Evolutionary conservation across 148 eudicot genomes (phyloP).

Genomic region (Rhododendron henanense): DNA sequence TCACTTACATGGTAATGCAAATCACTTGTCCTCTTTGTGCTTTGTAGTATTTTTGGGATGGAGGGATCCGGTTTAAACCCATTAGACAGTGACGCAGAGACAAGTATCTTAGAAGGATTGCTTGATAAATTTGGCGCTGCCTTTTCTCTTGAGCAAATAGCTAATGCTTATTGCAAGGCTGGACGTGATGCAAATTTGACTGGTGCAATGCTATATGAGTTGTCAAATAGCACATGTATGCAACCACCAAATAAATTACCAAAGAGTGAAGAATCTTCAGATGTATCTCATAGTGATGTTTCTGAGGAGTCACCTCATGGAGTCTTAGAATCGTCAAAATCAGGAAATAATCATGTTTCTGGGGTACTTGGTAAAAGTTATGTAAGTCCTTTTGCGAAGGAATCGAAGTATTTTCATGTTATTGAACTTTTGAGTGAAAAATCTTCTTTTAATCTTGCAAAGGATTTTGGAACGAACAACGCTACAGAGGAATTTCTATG

Average conservation of each 20-base stretch:
- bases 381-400: conserved; percentile 18
- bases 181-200: conserved; percentile 26
- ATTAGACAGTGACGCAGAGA: conserved; percentile 20
- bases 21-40: background rate
- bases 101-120: conserved; percentile 29
- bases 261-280: conserved; percentile 10
- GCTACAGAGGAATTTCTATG: conserved; percentile 33
- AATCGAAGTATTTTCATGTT: conserved; percentile 5
- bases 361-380: conserved; percentile 26
- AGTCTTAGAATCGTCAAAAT: conserved; percentile 11
- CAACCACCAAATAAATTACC: background rate
- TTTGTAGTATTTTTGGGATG: conserved; percentile 25
- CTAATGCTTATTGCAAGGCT: conserved; percentile 38
- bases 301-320: conserved; percentile 13
- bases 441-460: conserved; percentile 5
- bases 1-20: too few relatives aligned
- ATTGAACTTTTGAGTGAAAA: background rate
- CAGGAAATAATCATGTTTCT: conserved; percentile 19
- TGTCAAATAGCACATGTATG: background rate
- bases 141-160: conserved; percentile 38
- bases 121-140: conserved; percentile 37
- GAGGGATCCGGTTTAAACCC: conserved; percentile 17
- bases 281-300: conserved; percentile 7
- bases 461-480: conserved; percentile 12
- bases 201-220: conserved; percentile 21